Evolutionary conservation across 768 basidiomycete species (phyloP), one percentile per base, ranked within the genome.

Genomic region (Coprinopsis marcescibilis): DNA sequence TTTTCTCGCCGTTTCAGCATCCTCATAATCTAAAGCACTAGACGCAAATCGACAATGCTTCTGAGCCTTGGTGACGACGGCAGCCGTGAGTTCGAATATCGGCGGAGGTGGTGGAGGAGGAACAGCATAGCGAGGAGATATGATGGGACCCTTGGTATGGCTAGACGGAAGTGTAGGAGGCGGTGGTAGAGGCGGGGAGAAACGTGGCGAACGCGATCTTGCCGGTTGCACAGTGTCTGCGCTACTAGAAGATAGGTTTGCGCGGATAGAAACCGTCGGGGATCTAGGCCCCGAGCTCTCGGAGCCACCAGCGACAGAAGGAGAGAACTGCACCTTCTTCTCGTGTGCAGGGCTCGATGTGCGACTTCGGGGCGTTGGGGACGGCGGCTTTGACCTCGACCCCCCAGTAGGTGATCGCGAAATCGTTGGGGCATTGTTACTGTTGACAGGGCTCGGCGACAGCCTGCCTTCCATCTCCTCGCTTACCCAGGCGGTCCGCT

Each of bases 11-110:
- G 89, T 87, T 52, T 87, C 85, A 8, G 74, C 72, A 63, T 99
- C 95, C 60, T 98, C 95, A 61, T 94, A 97, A 59, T 97, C 92
- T 45, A 99, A 70, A n/a, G 96, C 81, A 24, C 89, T 91, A 48
- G 97, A 89, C 5, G 95, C 95, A 67, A 86, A 96, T 44, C 78
- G 77, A 55, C 92, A 92, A 56, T 94, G 92, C 60, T 89, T 96
- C 72, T 99, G 94, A 12, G 79, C 80, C 52, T 84, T 80, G 15
- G 82, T 72, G 20, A 96, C 75, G 44, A 81, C 59, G 43, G 68
- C 69, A 3, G 86, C 80, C 1, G 85, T 79, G 37, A 92, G 64
- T 25, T 82, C 81, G 7, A 69, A 39, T 24, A 59, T 55, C 14
- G 61, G 54, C 1, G 59, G 53, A 27, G 47, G 57, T 3, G 62